phyloP scores from a whole-genome alignment of 768 basidiomycete genomes.

The Lactarius pseudohatsudake region DNA sequence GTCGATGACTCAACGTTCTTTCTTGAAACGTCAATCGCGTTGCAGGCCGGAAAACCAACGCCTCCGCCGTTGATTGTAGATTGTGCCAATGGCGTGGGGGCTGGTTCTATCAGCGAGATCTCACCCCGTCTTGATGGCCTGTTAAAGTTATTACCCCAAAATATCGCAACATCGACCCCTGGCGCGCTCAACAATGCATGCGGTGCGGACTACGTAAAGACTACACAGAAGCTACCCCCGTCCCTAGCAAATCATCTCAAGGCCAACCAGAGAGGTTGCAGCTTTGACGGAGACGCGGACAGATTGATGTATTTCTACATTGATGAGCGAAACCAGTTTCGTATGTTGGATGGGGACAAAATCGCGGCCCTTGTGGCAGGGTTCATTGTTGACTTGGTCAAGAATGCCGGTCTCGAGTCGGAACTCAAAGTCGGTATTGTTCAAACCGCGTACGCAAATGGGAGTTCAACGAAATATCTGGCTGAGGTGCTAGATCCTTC shows the following conservation, averaged over 20 bases:
- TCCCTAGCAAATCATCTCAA: conserved; percentile 61
- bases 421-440: conserved; percentile 88
- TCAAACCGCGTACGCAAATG: conserved; percentile 98
- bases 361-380: conserved; percentile 92
- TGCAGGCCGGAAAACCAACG: conserved; percentile 57
- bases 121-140: conserved; percentile 55
- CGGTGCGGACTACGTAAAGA: conserved; percentile 98
- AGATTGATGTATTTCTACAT: conserved; percentile 94
- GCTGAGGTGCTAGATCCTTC: conserved; percentile 53
- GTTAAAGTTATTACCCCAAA: conserved; percentile 66
- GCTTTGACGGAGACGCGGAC: conserved; percentile 97
- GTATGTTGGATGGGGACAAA: conserved; percentile 97
- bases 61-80: conserved; percentile 75
- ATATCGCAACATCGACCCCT: conserved; percentile 59
- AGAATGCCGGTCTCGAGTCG: conserved; percentile 75
- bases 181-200: conserved; percentile 84
- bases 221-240: conserved; percentile 81
- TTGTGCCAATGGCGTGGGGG: conserved; percentile 98
- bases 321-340: conserved; percentile 74
- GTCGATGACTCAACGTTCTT: conserved; percentile 8
- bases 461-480: conserved; percentile 92
- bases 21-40: conserved; percentile 15
- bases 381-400: conserved; percentile 89
- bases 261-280: conserved; percentile 82
- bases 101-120: conserved; percentile 64